Evolutionary conservation across 2,329 filamentous ascomycete species (phyloP).

Genomic region (Hymenoscyphus occultus): DNA sequence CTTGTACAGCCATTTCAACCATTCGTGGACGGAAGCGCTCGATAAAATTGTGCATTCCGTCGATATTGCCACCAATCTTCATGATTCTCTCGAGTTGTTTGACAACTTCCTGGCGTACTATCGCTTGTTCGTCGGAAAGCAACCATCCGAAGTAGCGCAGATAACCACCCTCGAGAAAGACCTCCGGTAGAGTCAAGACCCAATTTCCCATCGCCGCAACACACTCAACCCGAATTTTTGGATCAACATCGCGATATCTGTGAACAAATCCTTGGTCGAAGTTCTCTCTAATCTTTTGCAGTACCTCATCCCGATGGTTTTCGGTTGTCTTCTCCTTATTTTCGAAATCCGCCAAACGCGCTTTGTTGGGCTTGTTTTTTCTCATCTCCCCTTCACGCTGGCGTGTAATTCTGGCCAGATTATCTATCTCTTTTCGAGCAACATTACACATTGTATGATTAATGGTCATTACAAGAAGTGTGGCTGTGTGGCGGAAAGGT

Average conservation of each 20-base stretch:
- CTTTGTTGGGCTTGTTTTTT: slow-evolving; percentile 74
- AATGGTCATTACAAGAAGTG: slow-evolving; percentile 77
- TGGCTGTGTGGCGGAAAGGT: slow-evolving; percentile 91
- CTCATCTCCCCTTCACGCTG: slow-evolving; percentile 76
- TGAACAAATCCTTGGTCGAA: slow-evolving; percentile 94
- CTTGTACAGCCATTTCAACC: slow-evolving; percentile 87
- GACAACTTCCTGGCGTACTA: slow-evolving; percentile 80
- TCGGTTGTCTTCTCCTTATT: slow-evolving; percentile 55
- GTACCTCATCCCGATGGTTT: slow-evolving; percentile 53
- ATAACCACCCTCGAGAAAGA: slow-evolving; percentile 88
- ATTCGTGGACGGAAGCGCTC: slow-evolving; percentile 84
- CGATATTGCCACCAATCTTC: slow-evolving; percentile 73
- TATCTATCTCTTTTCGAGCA: slow-evolving; percentile 66
- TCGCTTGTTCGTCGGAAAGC: slow-evolving; percentile 73
- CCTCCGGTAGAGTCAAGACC: slow-evolving; percentile 80
- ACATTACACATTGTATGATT: slow-evolving; percentile 74
- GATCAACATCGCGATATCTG: slow-evolving; percentile 90
- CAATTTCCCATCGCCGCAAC: slow-evolving; percentile 82
- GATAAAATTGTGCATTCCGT: slow-evolving; percentile 80
- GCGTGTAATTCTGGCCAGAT: slow-evolving; percentile 72
- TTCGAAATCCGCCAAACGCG: slow-evolving; percentile 70
- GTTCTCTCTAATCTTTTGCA: slow-evolving; percentile 73
- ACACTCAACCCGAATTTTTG: slow-evolving; percentile 84
- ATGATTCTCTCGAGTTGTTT: slow-evolving; percentile 80
- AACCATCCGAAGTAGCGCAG: slow-evolving; percentile 95